Conservation (phyloP, 108 stramenopile genomes). For the Nannochloropsis gaditana region DNA sequence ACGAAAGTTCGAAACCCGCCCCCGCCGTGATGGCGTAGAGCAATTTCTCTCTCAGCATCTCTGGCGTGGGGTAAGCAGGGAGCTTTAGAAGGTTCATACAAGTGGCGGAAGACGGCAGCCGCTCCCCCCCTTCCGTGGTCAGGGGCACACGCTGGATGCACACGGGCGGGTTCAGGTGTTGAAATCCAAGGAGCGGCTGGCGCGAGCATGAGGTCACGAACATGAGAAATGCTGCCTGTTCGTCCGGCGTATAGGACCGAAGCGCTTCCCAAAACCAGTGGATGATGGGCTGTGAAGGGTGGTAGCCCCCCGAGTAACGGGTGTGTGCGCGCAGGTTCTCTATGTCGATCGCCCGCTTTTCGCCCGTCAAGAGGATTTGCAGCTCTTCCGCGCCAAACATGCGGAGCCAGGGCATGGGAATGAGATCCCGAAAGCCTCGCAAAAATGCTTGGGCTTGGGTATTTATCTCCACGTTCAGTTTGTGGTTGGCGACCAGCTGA, state of each 20-base stretch:
- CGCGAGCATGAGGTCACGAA: constrained; percentile 92
- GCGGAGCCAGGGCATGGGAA: constrained; percentile 86
- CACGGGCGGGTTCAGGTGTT: constrained; percentile 70
- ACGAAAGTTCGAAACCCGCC: constrained; percentile 90
- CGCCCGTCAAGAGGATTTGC: constrained; percentile 91
- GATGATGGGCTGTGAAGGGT: constrained; percentile 82
- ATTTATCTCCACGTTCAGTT: constrained; percentile 73
- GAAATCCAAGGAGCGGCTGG: constrained; percentile 91
- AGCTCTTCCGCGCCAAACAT: constrained; percentile 86
- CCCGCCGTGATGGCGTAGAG: constrained; percentile 86
- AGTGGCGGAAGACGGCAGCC: constrained; percentile 81
- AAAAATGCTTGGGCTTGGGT: constrained; percentile 82
- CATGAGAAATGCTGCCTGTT: constrained; percentile 78
- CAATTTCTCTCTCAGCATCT: constrained; percentile 77
- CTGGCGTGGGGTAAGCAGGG: constrained; percentile 75
- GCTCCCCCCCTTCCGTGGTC: constrained; percentile 39
- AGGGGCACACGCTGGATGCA: constrained; percentile 82
- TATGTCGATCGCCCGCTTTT: constrained; percentile 82
- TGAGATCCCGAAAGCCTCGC: constrained; percentile 84
- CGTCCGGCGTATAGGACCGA: constrained; percentile 67
- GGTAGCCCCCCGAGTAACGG: constrained; percentile 86
- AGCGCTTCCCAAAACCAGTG: constrained; percentile 80
- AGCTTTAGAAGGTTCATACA: constrained; percentile 98
- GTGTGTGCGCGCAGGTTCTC: constrained; percentile 65
- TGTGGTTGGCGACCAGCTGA: constrained; percentile 78